A percentile compares a stretch with the other conserved stretches of the same genome.
These are phyloP conservation scores for Anthracocystis panici-leucophaei DNA, from an alignment of 1,284 basidiomycete genomes.

Conservation along the genomic window DNA sequence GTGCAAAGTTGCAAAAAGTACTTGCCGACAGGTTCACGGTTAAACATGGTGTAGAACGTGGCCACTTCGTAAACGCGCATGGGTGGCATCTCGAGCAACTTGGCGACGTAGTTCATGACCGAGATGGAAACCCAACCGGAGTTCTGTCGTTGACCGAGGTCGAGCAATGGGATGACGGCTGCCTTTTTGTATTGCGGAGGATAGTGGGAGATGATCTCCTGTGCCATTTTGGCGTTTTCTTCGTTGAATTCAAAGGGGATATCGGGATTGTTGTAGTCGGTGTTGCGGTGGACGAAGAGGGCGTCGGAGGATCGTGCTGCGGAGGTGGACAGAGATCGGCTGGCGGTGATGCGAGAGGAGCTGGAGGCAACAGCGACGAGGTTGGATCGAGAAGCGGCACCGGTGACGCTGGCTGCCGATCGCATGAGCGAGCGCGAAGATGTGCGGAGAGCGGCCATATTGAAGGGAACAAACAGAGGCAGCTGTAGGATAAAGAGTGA, in stretches of 20 bases:
- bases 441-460: conserved; percentile 50
- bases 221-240: conserved; percentile 84
- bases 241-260: conserved; percentile 89
- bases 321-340: conserved; percentile 51
- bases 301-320: conserved; percentile 58
- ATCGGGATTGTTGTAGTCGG: conserved; percentile 79
- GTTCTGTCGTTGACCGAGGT: conserved; percentile 96
- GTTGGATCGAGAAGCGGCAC: conserved; percentile 33
- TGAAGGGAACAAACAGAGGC: conserved; percentile 4
- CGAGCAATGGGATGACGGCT: conserved; percentile 94
- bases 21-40: conserved; percentile 86
- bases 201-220: conserved; percentile 92
- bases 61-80: conserved; percentile 99
- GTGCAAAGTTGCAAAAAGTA: conserved; percentile 99
- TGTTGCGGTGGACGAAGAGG: conserved; percentile 81
- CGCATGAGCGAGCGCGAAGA: conserved; percentile 50
- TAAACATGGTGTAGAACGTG: conserved; percentile 97
- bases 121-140: conserved; percentile 98
- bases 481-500: not conserved
- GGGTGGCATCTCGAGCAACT: conserved; percentile 88
- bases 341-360: conserved; percentile 25
- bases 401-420: conserved; percentile 22
- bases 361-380: conserved; percentile 32
- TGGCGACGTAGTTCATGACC: conserved; percentile 97
- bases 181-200: conserved; percentile 95